Conservation (phyloP, 2,329 filamentous ascomycete genomes). For the Pseudocercospora macadamiae region DNA sequence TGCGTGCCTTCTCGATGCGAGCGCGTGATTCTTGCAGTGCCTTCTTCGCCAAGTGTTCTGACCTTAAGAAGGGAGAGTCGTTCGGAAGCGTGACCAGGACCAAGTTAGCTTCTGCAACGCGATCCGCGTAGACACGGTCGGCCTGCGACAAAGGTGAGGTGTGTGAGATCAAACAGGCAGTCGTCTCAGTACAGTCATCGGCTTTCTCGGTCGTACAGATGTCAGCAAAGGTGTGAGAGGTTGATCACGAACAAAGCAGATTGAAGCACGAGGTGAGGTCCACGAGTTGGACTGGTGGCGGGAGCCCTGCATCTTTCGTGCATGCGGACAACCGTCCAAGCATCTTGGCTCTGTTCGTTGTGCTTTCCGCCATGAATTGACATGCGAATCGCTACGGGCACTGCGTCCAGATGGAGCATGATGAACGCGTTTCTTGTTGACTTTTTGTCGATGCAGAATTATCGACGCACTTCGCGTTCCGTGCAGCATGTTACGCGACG, state of each 20-base stretch:
- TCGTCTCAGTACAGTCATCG: background rate
- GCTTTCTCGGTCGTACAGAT: background rate
- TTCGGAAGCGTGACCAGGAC: background rate
- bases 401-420: too few species aligned
- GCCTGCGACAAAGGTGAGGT: background rate
- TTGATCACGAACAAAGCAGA: constrained; percentile 14
- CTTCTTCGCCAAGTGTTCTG: background rate
- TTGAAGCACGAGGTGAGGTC: constrained; percentile 13
- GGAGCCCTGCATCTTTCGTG: constrained; percentile 14
- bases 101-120: background rate
- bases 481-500: constrained; percentile 2
- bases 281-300: constrained; percentile 15
- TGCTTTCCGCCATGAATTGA: background rate
- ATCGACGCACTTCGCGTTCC: too few species aligned
- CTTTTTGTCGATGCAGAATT: too few species aligned
- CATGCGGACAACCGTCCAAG: constrained; percentile 1
- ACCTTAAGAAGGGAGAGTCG: background rate
- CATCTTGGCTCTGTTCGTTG: constrained; percentile 4
- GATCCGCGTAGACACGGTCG: too few species aligned
- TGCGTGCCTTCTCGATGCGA: constrained; percentile 8
- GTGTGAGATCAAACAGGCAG: background rate
- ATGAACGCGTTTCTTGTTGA: too few species aligned
- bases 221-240: background rate
- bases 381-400: background rate
- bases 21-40: constrained; percentile 18